Evolutionary conservation across 192 early-diverging fungal genomes (phyloP).

Genomic region (Coemansia sp.): DNA sequence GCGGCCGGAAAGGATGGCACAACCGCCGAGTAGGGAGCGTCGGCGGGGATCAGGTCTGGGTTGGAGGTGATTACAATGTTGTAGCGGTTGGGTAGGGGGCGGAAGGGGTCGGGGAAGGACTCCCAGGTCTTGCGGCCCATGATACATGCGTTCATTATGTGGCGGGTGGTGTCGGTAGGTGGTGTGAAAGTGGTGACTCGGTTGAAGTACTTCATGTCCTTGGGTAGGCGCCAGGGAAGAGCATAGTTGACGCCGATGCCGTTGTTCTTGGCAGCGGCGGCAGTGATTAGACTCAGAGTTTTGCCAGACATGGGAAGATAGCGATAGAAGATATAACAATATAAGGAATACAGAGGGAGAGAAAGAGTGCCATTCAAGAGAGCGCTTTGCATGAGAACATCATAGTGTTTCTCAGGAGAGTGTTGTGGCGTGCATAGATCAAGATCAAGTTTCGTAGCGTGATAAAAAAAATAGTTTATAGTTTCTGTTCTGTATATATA

Average conservation of each 20-base stretch:
- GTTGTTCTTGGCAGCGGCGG: conserved; percentile 67
- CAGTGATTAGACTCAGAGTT: conserved; percentile 72
- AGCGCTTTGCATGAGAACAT: not conserved
- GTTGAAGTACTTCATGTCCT: conserved; percentile 87
- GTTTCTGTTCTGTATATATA: not conserved
- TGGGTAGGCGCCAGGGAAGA: conserved; percentile 87
- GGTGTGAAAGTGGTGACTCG: conserved; percentile 58
- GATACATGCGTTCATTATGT: conserved; percentile 77
- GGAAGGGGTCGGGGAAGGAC: conserved; percentile 80
- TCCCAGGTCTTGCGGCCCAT: conserved; percentile 97
- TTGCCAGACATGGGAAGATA: conserved; percentile 14
- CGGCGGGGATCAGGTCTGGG: conserved; percentile 53
- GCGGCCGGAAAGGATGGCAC: conserved; percentile 36
- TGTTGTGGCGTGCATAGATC: not conserved
- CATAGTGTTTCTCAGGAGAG: not conserved
- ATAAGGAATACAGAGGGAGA: not conserved
- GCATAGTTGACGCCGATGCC: conserved; percentile 78
- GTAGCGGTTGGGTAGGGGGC: conserved; percentile 77
- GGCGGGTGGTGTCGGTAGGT: not conserved
- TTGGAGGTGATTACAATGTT: conserved; percentile 87
- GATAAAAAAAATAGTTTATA: not conserved
- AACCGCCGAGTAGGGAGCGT: conserved; percentile 10
- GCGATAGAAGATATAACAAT: conserved; percentile 7
- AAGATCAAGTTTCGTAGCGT: not conserved
- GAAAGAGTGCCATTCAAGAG: not conserved